Conservation (phyloP, 129 eudicot species). For the Flaveria bidentis region DNA sequence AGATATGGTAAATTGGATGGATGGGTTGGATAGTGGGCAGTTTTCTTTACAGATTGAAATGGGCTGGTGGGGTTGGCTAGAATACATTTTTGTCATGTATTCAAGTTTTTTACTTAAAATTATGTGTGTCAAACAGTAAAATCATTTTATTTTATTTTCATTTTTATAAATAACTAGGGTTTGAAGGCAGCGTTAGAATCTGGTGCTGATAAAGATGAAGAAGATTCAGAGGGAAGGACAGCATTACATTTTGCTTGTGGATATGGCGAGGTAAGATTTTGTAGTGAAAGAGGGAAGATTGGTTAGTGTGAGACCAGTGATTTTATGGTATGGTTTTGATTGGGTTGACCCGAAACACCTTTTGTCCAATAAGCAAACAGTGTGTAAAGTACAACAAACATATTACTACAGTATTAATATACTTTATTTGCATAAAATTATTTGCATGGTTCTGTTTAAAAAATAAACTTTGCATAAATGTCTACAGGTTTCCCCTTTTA, state of each 20-base stretch:
- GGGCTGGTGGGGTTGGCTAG: background rate
- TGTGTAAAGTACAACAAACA: background rate
- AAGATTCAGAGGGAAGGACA: conserved; percentile 97
- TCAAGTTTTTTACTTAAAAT: background rate
- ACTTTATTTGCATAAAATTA: background rate
- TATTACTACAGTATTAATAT: background rate
- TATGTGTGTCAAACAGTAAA: background rate
- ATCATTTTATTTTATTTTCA: background rate
- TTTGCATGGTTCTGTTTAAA: background rate
- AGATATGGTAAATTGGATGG: background rate
- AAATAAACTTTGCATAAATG: background rate
- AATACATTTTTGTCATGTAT: background rate
- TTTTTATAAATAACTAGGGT: conserved; percentile 53
- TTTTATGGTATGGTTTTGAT: background rate
- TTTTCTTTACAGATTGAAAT: background rate
- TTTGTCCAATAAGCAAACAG: background rate
- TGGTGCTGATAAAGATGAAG: conserved; percentile 94
- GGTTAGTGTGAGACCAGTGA: background rate
- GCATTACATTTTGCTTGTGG: conserved; percentile 97
- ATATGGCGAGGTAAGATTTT: conserved; percentile 78
- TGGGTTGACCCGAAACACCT: background rate
- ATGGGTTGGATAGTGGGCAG: background rate
- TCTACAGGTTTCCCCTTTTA: background rate
- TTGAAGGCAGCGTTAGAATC: conserved; percentile 73
- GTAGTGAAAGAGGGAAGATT: background rate